phyloP scores from a whole-genome alignment of 345 rosid species.

The Pugionium cornutum region DNA sequence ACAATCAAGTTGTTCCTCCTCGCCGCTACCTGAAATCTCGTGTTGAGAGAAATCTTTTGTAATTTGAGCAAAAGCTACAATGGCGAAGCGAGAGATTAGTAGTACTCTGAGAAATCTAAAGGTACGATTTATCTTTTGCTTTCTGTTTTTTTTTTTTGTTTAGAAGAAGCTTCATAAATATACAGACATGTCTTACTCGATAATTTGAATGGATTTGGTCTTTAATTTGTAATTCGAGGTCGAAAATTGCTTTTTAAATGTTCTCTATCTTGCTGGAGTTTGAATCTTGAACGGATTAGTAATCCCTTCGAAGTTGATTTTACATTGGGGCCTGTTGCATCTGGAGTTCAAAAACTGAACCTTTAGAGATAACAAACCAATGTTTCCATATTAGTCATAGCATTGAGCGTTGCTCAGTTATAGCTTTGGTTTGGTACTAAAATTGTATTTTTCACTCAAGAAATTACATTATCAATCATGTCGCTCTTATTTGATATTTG shows the following conservation, averaged over 20 bases:
- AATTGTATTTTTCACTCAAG: neutral
- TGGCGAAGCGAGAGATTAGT: slow-evolving; percentile 90
- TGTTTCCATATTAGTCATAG: neutral
- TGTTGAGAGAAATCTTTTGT: neutral
- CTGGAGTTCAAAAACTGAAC: neutral
- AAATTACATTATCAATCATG: neutral
- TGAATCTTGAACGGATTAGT: neutral
- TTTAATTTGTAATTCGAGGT: slow-evolving; percentile 7
- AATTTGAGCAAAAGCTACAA: slow-evolving; percentile 28
- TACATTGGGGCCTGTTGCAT: neutral
- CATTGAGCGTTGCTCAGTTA: neutral
- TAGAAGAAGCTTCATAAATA: too few species aligned
- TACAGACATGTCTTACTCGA: neutral
- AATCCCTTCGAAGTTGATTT: neutral
- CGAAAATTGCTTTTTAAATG: neutral
- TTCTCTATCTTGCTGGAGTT: neutral
- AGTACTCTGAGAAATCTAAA: slow-evolving; percentile 80
- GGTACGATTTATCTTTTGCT: slow-evolving; percentile 45
- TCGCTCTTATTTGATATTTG: neutral
- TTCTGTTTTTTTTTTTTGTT: too few species aligned
- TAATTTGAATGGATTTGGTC: neutral
- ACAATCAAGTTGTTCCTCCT: slow-evolving; percentile 6
- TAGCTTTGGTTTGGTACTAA: slow-evolving; percentile 15
- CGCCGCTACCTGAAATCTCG: slow-evolving; percentile 24
- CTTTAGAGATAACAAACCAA: slow-evolving; percentile 4